phyloP scores from a whole-genome alignment of 2,329 filamentous ascomycete genomes.

The Pseudogymnoascus sp. region DNA sequence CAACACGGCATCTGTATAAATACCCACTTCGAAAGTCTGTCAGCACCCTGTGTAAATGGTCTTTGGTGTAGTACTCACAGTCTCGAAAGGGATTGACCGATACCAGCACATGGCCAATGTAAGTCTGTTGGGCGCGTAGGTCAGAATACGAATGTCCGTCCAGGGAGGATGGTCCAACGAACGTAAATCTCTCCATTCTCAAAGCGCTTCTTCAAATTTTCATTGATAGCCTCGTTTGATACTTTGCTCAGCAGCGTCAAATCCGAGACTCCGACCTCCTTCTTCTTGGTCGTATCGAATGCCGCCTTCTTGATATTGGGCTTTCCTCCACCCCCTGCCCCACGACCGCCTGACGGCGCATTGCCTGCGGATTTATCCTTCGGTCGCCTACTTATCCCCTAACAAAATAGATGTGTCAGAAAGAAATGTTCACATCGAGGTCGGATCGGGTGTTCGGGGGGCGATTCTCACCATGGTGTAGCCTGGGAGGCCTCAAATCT shows the following conservation, averaged over 20 bases:
- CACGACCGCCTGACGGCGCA: slow-evolving; percentile 21
- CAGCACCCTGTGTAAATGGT: slow-evolving; percentile 25
- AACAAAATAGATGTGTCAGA: slow-evolving; percentile 2
- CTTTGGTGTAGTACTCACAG: slow-evolving; percentile 37
- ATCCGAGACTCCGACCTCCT: slow-evolving; percentile 97
- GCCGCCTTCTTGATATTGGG: slow-evolving; percentile 86
- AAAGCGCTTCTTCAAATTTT: slow-evolving; percentile 96
- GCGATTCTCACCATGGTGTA: not conserved
- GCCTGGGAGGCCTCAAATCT: slow-evolving; percentile 5
- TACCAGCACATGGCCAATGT: slow-evolving; percentile 98
- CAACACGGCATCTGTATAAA: slow-evolving; percentile 92
- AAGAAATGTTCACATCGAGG: not conserved
- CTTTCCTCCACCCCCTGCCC: slow-evolving; percentile 22
- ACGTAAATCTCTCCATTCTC: slow-evolving; percentile 95
- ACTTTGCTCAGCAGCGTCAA: slow-evolving; percentile 97
- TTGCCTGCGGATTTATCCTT: slow-evolving; percentile 27
- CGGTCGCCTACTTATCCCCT: slow-evolving; percentile 30
- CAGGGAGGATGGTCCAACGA: slow-evolving; percentile 27
- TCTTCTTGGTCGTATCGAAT: slow-evolving; percentile 96
- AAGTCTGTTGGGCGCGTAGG: slow-evolving; percentile 51
- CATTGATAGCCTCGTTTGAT: slow-evolving; percentile 98
- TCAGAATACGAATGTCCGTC: not conserved
- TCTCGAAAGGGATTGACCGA: slow-evolving; percentile 98
- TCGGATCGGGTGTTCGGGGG: not conserved
- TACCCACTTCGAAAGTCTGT: slow-evolving; percentile 56